These are phyloP conservation scores for Pseudogymnoascus pannorum DNA, from an alignment of 2,329 filamentous ascomycete genomes.

Conservation along the genomic window DNA sequence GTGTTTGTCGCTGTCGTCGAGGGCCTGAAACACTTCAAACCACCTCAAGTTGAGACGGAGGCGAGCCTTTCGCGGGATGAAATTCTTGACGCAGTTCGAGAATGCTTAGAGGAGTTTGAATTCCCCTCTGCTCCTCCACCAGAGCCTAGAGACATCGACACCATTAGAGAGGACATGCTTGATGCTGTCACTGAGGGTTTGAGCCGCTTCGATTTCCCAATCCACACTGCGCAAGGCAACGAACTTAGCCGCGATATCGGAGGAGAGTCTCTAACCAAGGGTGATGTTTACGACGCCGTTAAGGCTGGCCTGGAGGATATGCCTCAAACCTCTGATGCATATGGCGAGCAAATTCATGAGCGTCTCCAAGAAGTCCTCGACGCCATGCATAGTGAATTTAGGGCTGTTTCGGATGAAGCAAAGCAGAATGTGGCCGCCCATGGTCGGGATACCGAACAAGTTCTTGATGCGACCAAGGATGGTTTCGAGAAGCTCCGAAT, in stretches of 20 bases:
- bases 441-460: slow-evolving; percentile 77
- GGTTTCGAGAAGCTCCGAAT: slow-evolving; percentile 72
- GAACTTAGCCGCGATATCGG: slow-evolving; percentile 59
- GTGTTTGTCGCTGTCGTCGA: slow-evolving; percentile 81
- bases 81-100: slow-evolving; percentile 73
- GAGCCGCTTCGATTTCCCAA: slow-evolving; percentile 40
- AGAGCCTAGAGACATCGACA: slow-evolving; percentile 44
- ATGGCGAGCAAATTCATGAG: slow-evolving; percentile 44
- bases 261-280: slow-evolving; percentile 37
- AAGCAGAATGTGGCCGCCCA: slow-evolving; percentile 75
- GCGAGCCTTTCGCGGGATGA: slow-evolving; percentile 70
- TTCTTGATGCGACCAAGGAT: slow-evolving; percentile 80
- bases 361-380: slow-evolving; percentile 60
- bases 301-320: slow-evolving; percentile 47
- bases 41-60: slow-evolving; percentile 64
- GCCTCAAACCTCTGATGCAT: slow-evolving; percentile 33
- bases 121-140: slow-evolving; percentile 58
- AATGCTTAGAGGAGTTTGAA: slow-evolving; percentile 80
- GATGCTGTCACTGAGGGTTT: slow-evolving; percentile 57
- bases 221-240: slow-evolving; percentile 30
- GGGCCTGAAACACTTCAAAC: slow-evolving; percentile 71
- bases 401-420: slow-evolving; percentile 51
- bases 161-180: slow-evolving; percentile 56
- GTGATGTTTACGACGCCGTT: slow-evolving; percentile 50
- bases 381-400: slow-evolving; percentile 52